Percentiles rank a stretch among this genome's conserved stretches.
phyloP scores from a whole-genome alignment of 2,329 filamentous ascomycete genomes.

The Endothia cerciana region DNA sequence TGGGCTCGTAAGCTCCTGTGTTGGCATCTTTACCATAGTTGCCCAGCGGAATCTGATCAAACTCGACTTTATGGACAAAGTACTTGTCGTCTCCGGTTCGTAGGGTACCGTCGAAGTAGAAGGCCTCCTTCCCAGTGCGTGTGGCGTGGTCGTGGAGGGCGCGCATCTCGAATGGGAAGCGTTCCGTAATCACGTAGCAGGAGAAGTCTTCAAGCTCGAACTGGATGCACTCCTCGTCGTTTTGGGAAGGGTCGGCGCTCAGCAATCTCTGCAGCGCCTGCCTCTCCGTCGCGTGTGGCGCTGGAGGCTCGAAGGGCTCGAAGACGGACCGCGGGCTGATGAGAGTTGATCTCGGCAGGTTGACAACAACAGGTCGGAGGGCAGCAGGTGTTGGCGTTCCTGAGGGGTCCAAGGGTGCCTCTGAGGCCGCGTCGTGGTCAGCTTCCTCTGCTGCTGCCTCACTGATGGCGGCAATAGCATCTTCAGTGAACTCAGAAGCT shows the following conservation, averaged over 20 bases:
- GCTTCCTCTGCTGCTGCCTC: conserved; percentile 9
- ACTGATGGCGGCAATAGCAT: conserved; percentile 1
- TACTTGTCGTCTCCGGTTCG: conserved; percentile 44
- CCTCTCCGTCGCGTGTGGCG: conserved; percentile 35
- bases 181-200: conserved; percentile 51
- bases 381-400: not conserved
- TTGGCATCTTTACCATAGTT: conserved; percentile 59
- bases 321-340: conserved; percentile 37
- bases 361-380: conserved; percentile 31
- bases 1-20: conserved; percentile 34
- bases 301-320: conserved; percentile 34
- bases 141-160: conserved; percentile 57
- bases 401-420: not conserved
- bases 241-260: conserved; percentile 26
- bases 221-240: conserved; percentile 45
- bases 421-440: not conserved
- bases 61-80: conserved; percentile 61
- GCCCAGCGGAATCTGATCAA: conserved; percentile 65
- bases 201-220: conserved; percentile 61
- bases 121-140: conserved; percentile 38
- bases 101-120: conserved; percentile 66
- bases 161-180: conserved; percentile 54
- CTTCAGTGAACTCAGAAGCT: conserved; percentile 4
- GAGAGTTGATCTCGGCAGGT: conserved; percentile 36
- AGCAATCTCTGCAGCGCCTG: conserved; percentile 39